Conservation (phyloP, 2,329 filamentous ascomycete species). For the Aspergillus sclerotialis region DNA sequence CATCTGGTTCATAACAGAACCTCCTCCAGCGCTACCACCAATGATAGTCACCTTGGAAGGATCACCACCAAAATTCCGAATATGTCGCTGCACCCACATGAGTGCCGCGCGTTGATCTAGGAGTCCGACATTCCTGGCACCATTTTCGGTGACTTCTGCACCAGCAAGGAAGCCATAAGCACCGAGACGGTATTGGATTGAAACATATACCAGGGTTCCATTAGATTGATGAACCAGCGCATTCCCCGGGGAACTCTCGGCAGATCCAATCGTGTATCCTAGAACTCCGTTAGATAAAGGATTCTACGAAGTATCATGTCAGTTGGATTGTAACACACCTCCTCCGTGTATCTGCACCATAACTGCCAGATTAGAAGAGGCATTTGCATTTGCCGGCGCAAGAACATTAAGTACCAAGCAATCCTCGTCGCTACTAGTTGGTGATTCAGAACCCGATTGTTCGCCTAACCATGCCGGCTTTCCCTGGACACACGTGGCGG, state of each 20-base stretch:
- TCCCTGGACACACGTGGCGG: not conserved
- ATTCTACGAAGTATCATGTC: no score
- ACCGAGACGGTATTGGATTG: not conserved
- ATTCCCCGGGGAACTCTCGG: not conserved
- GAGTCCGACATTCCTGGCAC: not conserved
- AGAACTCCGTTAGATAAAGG: not conserved
- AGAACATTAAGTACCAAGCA: not conserved
- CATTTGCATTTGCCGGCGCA: not conserved
- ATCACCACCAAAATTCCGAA: not conserved
- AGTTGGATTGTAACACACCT: not conserved
- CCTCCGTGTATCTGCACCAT: not conserved
- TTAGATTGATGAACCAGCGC: not conserved
- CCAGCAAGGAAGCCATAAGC: not conserved
- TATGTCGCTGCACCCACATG: not conserved
- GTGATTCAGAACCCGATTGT: not conserved
- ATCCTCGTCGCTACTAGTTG: not conserved
- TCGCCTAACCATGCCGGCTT: not conserved
- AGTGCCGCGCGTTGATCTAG: not conserved
- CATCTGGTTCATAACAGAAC: not conserved
- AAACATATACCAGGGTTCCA: not conserved
- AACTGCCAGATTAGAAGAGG: not conserved
- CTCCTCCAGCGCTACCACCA: not conserved
- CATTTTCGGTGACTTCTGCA: not conserved
- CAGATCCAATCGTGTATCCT: not conserved
- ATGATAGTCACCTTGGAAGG: not conserved